phyloP scores from a whole-genome alignment of 176 grass and related monocot species.

The Phragmites australis region DNA sequence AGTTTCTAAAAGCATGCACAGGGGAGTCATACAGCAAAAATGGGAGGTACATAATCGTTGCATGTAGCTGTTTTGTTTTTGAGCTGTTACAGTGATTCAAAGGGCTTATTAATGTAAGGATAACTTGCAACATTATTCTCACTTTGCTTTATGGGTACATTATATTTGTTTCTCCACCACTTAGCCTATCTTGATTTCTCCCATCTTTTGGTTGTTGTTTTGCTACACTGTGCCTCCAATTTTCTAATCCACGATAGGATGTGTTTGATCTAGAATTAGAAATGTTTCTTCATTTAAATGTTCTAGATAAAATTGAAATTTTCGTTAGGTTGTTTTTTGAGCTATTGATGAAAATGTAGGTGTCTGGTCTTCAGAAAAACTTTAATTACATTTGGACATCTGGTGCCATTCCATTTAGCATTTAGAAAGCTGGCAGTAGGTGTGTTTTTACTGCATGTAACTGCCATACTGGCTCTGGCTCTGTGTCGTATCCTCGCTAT shows the following conservation, averaged over 20 bases:
- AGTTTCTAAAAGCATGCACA: slow-evolving; percentile 77
- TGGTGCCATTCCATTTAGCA: too few relatives aligned
- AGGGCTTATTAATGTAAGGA: neutral
- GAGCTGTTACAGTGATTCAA: neutral
- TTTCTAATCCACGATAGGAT: neutral
- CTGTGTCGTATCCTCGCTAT: too few relatives aligned
- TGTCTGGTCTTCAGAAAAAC: too few relatives aligned
- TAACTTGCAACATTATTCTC: slow-evolving; percentile 26
- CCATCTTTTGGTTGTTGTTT: neutral
- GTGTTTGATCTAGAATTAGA: neutral
- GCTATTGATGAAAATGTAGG: too few relatives aligned
- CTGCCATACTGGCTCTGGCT: too few relatives aligned
- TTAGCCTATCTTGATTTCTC: neutral
- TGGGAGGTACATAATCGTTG: slow-evolving; percentile 71
- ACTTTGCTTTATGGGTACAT: neutral
- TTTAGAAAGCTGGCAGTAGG: too few relatives aligned
- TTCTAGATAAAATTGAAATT: too few relatives aligned
- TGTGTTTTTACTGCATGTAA: too few relatives aligned
- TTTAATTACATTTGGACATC: too few relatives aligned
- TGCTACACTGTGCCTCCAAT: neutral
- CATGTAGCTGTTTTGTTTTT: slow-evolving; percentile 12
- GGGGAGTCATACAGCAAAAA: slow-evolving; percentile 56
- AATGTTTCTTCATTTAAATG: neutral
- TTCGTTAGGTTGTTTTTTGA: too few relatives aligned
- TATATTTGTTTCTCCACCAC: neutral